Base-by-base conservation (phyloP, 2,329 filamentous ascomycete species). In the Pseudopyricularia cyperi region DNA sequence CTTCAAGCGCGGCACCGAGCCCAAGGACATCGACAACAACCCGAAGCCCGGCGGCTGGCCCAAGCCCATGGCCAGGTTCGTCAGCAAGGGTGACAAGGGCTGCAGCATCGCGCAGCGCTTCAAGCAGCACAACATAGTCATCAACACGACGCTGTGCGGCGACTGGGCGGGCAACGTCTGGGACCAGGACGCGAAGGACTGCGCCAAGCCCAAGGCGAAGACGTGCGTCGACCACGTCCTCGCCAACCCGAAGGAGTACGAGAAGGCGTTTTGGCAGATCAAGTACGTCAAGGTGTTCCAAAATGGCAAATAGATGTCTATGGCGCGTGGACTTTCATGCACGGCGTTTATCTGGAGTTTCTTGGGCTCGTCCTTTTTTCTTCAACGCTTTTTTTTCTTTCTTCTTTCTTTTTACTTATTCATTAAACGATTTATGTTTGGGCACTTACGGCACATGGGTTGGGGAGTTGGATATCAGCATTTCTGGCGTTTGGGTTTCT, bases 61-160 rank as follows among this genome's bases (percentile, higher is more conserved):
- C 12, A 68, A 65, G 1, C 87, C 90, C 0, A 63, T 76, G 1
- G 87, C 85, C 9, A 72, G 72, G 33, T 96, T 94, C 67, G 67
- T 72, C 4, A 78, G 80, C 11, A 19, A n/a, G 3, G 76, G 73
- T 39, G 79, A 77, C 1, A n/a, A 35, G 48, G 74, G 71, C 52
- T 96, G 91, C 67, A 70, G 90, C 59, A 85, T 95, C 57, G 71
- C 82, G 55, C 57, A 67, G 1, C 76, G 83, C 65, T 94, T 96
- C 70, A 70, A 71, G 54, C 67, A 84, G 54, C 77, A 95, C 70
- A 78, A 83, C 59, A 81, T 96, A 56, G 78, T 91, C 56, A 83
- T 93, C 66, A 81, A 91, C 68, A 93, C 83, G 1, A 86, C 85
- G 6, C 88, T 95, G 65, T 96, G 90, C 66, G 90, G 90, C 19